Percentiles rank a stretch among this genome's conserved stretches.
Evolutionary conservation across 345 rosid genomes (phyloP).

Genomic region (Pistacia atlantica): DNA sequence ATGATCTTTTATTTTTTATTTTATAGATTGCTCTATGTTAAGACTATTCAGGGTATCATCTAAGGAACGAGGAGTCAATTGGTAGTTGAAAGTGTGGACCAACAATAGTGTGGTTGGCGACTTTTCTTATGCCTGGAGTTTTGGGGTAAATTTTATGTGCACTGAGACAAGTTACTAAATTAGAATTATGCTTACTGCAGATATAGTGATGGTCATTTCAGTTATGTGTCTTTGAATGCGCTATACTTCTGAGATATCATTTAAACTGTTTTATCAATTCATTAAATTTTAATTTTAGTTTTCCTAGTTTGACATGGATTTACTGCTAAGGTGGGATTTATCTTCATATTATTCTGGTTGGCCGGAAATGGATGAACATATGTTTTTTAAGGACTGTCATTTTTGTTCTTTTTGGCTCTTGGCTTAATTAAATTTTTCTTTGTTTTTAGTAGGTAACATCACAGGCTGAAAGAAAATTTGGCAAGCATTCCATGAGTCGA

Average conservation of each 20-base stretch:
- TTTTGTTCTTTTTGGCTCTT: conserved; percentile 1
- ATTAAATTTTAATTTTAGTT: background rate
- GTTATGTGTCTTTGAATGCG: background rate
- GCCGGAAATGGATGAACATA: background rate
- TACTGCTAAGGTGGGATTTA: background rate
- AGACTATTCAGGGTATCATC: background rate
- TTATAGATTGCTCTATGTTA: background rate
- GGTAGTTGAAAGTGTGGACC: background rate
- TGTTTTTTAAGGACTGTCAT: background rate
- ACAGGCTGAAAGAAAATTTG: conserved; percentile 39
- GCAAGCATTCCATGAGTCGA: conserved; percentile 46
- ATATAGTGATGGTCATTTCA: background rate
- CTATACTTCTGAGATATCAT: background rate
- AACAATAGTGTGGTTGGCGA: background rate
- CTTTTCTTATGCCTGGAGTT: background rate
- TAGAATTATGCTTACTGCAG: background rate
- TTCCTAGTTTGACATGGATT: background rate
- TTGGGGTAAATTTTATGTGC: background rate
- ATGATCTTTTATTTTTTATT: background rate
- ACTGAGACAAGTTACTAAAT: background rate
- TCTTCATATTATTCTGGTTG: background rate
- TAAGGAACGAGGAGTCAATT: background rate
- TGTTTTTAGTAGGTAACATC: conserved; percentile 35
- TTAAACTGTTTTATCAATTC: background rate
- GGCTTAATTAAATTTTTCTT: conserved; percentile 15